Conservation (phyloP, 140 eudicot species). For the Stevia rebaudiana region DNA sequence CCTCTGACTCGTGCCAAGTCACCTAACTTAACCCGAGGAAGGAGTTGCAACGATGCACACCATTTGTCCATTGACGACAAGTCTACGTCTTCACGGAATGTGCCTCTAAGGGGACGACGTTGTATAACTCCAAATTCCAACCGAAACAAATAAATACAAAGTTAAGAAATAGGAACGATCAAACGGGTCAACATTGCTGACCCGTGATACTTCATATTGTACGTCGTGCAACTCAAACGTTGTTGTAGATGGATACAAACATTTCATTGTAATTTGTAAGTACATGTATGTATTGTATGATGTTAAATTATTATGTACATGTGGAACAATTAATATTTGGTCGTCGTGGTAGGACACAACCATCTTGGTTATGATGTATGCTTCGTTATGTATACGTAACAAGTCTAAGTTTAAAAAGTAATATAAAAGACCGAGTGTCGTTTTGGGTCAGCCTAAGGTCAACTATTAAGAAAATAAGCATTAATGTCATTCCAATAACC, state of each 20-base stretch:
- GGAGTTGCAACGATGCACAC: constrained; percentile 50
- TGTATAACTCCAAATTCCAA: constrained; percentile 22
- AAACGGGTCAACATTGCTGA: background rate
- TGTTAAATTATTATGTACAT: no score
- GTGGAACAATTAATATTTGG: no score
- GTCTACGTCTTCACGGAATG: constrained; percentile 26
- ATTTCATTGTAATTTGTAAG: background rate
- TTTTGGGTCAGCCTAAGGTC: no score
- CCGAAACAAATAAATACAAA: constrained; percentile 17
- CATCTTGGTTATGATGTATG: no score
- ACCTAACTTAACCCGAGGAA: constrained; percentile 63
- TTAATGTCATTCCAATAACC: no score
- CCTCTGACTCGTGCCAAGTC: constrained; percentile 76
- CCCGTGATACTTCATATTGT: background rate
- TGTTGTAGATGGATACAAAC: background rate
- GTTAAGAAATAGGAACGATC: background rate
- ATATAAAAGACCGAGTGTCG: no score
- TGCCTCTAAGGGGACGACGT: constrained; percentile 46
- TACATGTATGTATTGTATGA: background rate
- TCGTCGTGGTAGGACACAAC: no score
- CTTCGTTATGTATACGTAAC: no score
- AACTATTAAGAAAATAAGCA: no score
- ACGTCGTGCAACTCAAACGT: background rate
- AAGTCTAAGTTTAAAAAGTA: no score
- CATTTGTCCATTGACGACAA: constrained; percentile 34